These are phyloP conservation scores for Pseudognaphalium luteoalbum DNA, from an alignment of 129 eudicot genomes.

Conservation along the genomic window DNA sequence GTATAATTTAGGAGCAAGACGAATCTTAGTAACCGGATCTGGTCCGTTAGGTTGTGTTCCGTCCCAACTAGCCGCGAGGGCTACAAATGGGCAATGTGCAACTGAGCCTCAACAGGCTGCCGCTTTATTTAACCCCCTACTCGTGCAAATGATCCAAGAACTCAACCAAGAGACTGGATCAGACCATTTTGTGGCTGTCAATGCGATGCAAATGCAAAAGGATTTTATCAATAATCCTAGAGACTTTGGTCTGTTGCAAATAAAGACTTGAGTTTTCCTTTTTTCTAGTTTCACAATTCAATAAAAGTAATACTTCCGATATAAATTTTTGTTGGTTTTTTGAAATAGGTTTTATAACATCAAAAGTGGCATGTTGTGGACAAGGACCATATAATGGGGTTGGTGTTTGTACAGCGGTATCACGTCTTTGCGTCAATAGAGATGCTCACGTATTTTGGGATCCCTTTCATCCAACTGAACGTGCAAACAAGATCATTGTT, in stretches of 20 bases:
- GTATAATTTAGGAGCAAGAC: slow-evolving; percentile 56
- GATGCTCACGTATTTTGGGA: slow-evolving; percentile 61
- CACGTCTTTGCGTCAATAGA: slow-evolving; percentile 54
- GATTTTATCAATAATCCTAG: slow-evolving; percentile 62
- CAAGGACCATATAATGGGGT: slow-evolving; percentile 78
- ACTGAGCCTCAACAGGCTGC: slow-evolving; percentile 63
- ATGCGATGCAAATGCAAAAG: slow-evolving; percentile 52
- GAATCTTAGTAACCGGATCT: slow-evolving; percentile 70
- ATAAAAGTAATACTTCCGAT: background rate
- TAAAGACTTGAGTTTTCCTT: background rate
- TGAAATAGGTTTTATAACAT: slow-evolving; percentile 57
- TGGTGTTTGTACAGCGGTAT: slow-evolving; percentile 57
- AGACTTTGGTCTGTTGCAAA: slow-evolving; percentile 52
- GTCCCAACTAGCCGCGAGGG: slow-evolving; percentile 55
- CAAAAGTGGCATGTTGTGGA: slow-evolving; percentile 84
- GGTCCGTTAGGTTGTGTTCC: slow-evolving; percentile 90
- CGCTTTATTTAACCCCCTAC: slow-evolving; percentile 60
- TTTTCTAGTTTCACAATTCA: background rate
- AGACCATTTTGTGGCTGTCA: slow-evolving; percentile 57
- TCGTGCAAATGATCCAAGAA: slow-evolving; percentile 52
- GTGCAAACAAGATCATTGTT: slow-evolving; percentile 63
- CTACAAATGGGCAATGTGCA: slow-evolving; percentile 62
- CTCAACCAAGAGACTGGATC: slow-evolving; percentile 63
- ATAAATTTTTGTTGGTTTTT: background rate
- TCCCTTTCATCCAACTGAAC: slow-evolving; percentile 74